Base-by-base conservation (phyloP, 1,284 basidiomycete species). In the Microbotryum scabiosae region DNA sequence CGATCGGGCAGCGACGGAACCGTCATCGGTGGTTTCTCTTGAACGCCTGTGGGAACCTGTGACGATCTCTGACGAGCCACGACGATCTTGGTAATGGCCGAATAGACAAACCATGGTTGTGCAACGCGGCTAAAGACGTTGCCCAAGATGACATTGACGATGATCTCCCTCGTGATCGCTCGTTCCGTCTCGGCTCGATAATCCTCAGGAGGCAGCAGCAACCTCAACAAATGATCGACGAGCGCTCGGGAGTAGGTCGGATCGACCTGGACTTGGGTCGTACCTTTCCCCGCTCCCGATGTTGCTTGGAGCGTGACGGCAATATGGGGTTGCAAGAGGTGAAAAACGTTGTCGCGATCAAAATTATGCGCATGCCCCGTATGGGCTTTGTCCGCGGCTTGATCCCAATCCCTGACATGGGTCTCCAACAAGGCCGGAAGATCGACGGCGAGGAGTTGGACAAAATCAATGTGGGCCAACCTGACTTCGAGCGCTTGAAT, bases 21-120 rank as follows among this genome's bases (percentile, higher is more conserved):
- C 6, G 45, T 23, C 10, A 23, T 23, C 10, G 51, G 23, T 23
- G 32, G n/a, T 9, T 41, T 54, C 21, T 32, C 54, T 9, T 7
- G 30, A 63, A 51, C 49, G 62, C 48, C 60, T 62, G 51, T 7
- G 51, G 30, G 49, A 47, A 30, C 30, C 14, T 23, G 57, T 14
- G 23, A 20, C 25, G 18, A 48, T 23, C 43, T 60, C 21, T 57
- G 57, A 14, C 50, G 44, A 21, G 79, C 76, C 28, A 81, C 83
- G 28, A 90, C 72, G 10, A 83, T 73, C 69, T 84, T 82, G 41
- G 88, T 76, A 10, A 86, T 78, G 7, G 79, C 71, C 71, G 80
- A 83, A 55, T 89, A 81, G 46, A 90, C 80, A 72, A 89, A 90
- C 87, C 87, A 89, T 1, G 88, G 87, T 71, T 90, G 85, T 6